phyloP scores from a whole-genome alignment of 163 green algal species.

The Scenedesmus sp. region DNA sequence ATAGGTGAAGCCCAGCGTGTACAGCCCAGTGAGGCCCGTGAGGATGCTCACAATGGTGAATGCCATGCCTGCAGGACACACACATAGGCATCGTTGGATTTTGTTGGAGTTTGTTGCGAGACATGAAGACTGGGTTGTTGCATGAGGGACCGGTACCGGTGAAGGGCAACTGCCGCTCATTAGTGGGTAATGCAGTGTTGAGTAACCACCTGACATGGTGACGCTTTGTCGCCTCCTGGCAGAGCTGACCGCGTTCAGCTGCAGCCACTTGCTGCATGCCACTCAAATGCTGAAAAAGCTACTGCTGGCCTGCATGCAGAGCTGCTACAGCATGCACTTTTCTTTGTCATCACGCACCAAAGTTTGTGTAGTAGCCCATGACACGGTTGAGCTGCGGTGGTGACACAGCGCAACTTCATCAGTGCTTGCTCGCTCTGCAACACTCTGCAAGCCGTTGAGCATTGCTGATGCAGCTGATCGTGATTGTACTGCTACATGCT shows the following conservation, averaged over 20 bases:
- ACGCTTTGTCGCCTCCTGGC: background rate
- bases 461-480: background rate
- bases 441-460: background rate
- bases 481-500: too few relatives aligned
- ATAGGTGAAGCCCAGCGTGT: constrained; percentile 11
- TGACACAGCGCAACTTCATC: background rate
- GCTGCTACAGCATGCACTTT: background rate
- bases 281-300: background rate
- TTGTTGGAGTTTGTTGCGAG: too few relatives aligned
- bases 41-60: constrained; percentile 62
- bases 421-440: background rate
- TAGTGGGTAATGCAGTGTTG: too few relatives aligned
- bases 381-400: background rate
- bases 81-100: too few relatives aligned
- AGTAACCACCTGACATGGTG: too few relatives aligned
- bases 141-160: too few relatives aligned
- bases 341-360: background rate
- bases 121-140: too few relatives aligned
- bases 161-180: background rate
- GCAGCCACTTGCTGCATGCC: background rate
- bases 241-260: background rate
- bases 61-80: constrained; percentile 21
- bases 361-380: constrained; percentile 58
- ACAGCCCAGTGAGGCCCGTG: constrained; percentile 55
- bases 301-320: background rate